Base-by-base conservation (phyloP, 805 yeast species). In the Kluyveromyces siamensis region DNA sequence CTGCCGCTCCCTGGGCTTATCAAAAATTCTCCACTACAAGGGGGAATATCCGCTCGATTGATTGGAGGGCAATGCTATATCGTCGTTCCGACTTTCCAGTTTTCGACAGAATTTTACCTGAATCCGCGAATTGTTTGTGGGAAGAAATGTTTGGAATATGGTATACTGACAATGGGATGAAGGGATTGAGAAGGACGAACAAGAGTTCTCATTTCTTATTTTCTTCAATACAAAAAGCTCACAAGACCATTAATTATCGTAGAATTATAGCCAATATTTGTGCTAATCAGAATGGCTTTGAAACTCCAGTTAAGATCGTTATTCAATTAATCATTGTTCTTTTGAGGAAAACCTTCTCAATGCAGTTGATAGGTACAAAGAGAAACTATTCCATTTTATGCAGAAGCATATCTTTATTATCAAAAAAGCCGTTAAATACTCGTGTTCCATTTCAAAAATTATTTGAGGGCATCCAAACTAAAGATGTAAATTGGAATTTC, bases 401-500 rank as follows among this genome's bases (percentile, higher is more conserved):
- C 40, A 50, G 55, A 4, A 60, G 61, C 9, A 55, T 84, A 0
- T 63, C 75, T 0, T 27, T 45, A 2, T 64, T 75, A 27, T 48
- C 84, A 0, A 54, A 58, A 13, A 55, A 73, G 27, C 66, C 72
- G 0, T 58, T 70, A 10, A 65, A 65, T 36, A 78, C 74, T 7
- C 47, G 48, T 2, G 37, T 79, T 0, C 47, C 65, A 0, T 45
- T 75, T 0, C 51, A 56, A 2, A 58, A 65, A 2, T 41, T 80
- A 0, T 37, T 70, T 2, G 53, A 61, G 6, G 65, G 66, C 8
- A 35, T 60, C 10, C 52, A 45, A 43, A 37, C 78, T 0, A 68
- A 65, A 6, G 75, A 74, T 0, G 71, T 87, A 2, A 33, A 48
- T 0, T 86, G 95, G 95, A 55, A 83, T 1, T 13, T 8, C 11